A percentile compares a stretch with the other conserved stretches of the same genome.
Conservation (phyloP, 768 basidiomycete genomes). For the Cyclocybe cylindracea region DNA sequence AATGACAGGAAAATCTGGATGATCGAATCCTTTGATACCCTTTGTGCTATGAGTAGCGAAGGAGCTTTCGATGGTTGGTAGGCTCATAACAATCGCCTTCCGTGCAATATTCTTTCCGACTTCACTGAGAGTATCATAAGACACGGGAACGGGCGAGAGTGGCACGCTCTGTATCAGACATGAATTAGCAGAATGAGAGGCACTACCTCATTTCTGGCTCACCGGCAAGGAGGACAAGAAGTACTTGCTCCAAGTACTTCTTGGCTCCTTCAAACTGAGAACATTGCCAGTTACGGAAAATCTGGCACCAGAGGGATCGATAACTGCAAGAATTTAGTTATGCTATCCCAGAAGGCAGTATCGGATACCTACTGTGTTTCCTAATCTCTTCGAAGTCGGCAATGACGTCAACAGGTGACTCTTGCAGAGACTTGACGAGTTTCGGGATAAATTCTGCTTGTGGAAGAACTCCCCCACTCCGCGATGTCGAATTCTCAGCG, state of each 20-base stretch:
- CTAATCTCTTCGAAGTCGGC: slow-evolving; percentile 77
- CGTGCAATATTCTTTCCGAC: slow-evolving; percentile 73
- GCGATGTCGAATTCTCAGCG: slow-evolving; percentile 68
- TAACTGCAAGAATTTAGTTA: slow-evolving; percentile 50
- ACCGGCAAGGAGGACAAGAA: slow-evolving; percentile 66
- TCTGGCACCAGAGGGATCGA: slow-evolving; percentile 78
- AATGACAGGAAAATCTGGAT: slow-evolving; percentile 84
- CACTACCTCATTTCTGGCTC: slow-evolving; percentile 16
- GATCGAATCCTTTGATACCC: slow-evolving; percentile 76
- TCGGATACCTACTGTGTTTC: slow-evolving; percentile 52
- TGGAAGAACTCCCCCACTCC: slow-evolving; percentile 65
- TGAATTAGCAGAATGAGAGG: background rate
- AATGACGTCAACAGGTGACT: slow-evolving; percentile 70
- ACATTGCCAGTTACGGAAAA: slow-evolving; percentile 93
- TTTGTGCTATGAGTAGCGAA: slow-evolving; percentile 79
- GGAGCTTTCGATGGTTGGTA: slow-evolving; percentile 94
- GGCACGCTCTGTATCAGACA: slow-evolving; percentile 39
- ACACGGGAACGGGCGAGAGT: slow-evolving; percentile 67
- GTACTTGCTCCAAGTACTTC: slow-evolving; percentile 71
- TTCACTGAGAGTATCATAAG: slow-evolving; percentile 68
- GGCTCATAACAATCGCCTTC: slow-evolving; percentile 82
- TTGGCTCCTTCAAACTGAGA: slow-evolving; percentile 65
- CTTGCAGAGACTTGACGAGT: slow-evolving; percentile 70
- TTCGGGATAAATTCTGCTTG: slow-evolving; percentile 81
- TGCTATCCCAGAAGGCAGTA: background rate